Base-by-base conservation (phyloP, 805 yeast species). In the Nakazawaea pomicola region DNA sequence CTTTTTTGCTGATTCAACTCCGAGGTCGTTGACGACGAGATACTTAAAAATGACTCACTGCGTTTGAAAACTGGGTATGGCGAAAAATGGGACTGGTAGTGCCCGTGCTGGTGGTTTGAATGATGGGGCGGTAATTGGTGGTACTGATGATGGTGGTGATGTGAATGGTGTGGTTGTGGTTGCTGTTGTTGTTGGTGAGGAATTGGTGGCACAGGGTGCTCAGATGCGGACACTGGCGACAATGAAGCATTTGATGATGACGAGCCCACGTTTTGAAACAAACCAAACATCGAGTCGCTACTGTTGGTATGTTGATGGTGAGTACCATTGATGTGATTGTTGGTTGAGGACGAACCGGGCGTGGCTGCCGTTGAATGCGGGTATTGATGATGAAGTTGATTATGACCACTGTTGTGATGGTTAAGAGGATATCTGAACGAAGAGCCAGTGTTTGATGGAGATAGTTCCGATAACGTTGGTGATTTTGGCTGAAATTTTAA, bases 61-160 rank as follows among this genome's bases (percentile, higher is more conserved):
- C 43, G 28, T 10, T 32, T 36, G 8, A 41, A 25, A 16, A 16
- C 23, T 10, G 45, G 41, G 28, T 41, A 41, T 9, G 45, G 45
- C 11, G 38, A 37, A 25, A 41, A 41, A 30, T 40, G 44, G 15
- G 23, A 5, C 9, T 28, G 25, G 12, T 32, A 28, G 19, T 32
- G 38, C 4, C 12, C 15, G 18, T 39, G 43, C n/a, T 23, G 36
- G 19, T 38, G 41, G n/a, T 17, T n/a, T 20, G 44, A 35, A 36
- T 40, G 44, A 31, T 41, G 44, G 9, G 40, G 36, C 14, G 44
- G 44, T 41, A 41, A 41, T 36, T 41, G 44, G 10, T 41, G 44
- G 28, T 41, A 41, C 8, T 31, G 33, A 21, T 41, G 44, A 15
- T 36, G 42, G 6, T 33, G 17, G 20, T 39, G 44, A 18, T 32